Evolutionary conservation across 371 early-diverging fungal species (phyloP), one percentile per base, ranked within the genome.

Genomic region (Circinella umbellata): DNA sequence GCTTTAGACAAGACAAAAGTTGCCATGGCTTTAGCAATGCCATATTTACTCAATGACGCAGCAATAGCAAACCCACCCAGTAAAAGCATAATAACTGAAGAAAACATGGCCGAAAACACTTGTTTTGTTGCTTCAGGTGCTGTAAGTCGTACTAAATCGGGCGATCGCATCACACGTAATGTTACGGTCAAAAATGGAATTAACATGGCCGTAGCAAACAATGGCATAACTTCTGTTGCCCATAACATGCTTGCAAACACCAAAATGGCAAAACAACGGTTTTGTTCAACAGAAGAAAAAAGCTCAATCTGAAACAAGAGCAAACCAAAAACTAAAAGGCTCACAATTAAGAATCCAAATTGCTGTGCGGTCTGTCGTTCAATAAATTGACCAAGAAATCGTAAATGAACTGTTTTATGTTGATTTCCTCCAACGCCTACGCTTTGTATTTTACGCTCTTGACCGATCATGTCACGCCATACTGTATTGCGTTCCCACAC

Each of bases 401-500:
- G 68, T n/a, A 87, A 61, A 9, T 72, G 60, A 1, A 77, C 73
- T 1, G 77, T 76, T 17, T 78, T 76, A 27, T 68, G 71, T 36
- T 8, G 5, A 51, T 51, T 15, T 8, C 75, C 79, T 49, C 84
- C 78, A 3, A 90, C 72, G 10, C 82, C 88, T 27, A 90, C 88
- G 3, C 92, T 91, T 39, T 89, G 86, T 9, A 89, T 86, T 78
- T 89, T 89, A 54, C 99, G 88, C 76, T 98, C 99, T 73, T 90
- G 85, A n/a, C 94, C 92, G 64, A 98, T 91, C 96, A 98, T 93
- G 75, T 98, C 99, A 67, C 95, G 87, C 99, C 99, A 98, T 5
- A 98, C 93, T 0, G 99, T 98, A 77, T 96, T 97, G 74, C 99
- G 91, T 75, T 97, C 97, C 93, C 94, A 97, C 3, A 95, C 95